Percentiles rank a stretch among this genome's conserved stretches.
Evolutionary conservation across 2,329 filamentous ascomycete species (phyloP).

Genomic region (Pseudocercospora fijiensis): DNA sequence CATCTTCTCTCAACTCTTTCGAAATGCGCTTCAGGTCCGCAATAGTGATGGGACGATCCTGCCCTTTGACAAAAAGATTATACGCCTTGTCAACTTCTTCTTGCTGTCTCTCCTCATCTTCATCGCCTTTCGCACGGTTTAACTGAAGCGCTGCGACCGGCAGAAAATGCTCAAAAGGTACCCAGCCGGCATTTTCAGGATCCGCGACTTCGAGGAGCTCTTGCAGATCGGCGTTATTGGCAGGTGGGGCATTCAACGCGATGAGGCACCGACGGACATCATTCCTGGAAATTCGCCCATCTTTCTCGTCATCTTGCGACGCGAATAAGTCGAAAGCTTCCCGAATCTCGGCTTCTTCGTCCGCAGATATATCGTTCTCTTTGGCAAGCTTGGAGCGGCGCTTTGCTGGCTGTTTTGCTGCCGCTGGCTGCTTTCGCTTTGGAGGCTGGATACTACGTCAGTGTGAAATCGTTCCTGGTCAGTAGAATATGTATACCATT

Average conservation of each 20-base stretch:
- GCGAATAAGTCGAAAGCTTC: constrained; percentile 84
- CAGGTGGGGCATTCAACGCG: constrained; percentile 75
- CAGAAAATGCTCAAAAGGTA: constrained; percentile 78
- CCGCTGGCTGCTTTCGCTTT: constrained; percentile 34
- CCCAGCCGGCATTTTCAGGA: constrained; percentile 74
- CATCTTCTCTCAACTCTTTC: constrained; percentile 76
- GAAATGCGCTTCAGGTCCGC: constrained; percentile 76
- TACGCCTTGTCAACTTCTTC: constrained; percentile 81
- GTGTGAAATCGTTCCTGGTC: neutral
- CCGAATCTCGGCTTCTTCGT: constrained; percentile 84
- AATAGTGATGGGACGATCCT: constrained; percentile 69
- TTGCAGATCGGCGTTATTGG: constrained; percentile 63
- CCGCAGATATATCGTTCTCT: constrained; percentile 79
- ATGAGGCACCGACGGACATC: constrained; percentile 52
- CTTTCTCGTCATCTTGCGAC: constrained; percentile 54
- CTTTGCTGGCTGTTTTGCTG: constrained; percentile 41
- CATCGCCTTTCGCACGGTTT: constrained; percentile 45
- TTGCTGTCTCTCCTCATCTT: constrained; percentile 50
- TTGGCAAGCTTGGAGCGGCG: constrained; percentile 87
- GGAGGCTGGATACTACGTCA: constrained; percentile 26
- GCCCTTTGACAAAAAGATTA: constrained; percentile 67
- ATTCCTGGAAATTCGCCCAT: constrained; percentile 44
- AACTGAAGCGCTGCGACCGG: constrained; percentile 86
- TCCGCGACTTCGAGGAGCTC: constrained; percentile 81
- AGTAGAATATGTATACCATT: neutral